A percentile compares a stretch with the other conserved stretches of the same genome.
phyloP scores from a whole-genome alignment of 331 rosid genomes.

The Acacia pycnantha region DNA sequence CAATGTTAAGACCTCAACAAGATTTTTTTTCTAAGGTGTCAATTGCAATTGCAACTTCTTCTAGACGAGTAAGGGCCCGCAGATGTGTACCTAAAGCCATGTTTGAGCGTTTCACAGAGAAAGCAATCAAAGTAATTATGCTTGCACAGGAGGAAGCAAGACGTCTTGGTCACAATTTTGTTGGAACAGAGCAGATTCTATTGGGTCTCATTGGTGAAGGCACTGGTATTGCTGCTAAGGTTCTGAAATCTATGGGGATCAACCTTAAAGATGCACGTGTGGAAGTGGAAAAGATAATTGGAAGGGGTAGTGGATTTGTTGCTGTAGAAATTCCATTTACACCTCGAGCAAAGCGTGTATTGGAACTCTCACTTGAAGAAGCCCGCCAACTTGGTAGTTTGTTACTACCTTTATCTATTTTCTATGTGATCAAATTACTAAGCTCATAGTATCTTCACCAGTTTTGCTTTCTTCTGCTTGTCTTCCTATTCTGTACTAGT shows the following conservation, averaged over 20 bases:
- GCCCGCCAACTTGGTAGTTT: conserved; percentile 92
- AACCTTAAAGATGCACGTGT: conserved; percentile 93
- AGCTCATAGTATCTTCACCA: neutral
- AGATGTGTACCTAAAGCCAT: conserved; percentile 78
- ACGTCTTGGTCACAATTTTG: conserved; percentile 94
- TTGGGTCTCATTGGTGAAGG: conserved; percentile 98
- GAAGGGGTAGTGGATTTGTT: conserved; percentile 95
- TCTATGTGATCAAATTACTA: neutral
- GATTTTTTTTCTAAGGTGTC: conserved; percentile 52
- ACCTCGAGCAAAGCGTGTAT: conserved; percentile 93
- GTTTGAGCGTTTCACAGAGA: conserved; percentile 98
- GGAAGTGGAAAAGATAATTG: conserved; percentile 97
- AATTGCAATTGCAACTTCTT: conserved; percentile 36
- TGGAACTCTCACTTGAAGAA: conserved; percentile 95
- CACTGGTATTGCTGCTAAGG: conserved; percentile 98
- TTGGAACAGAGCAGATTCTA: conserved; percentile 94
- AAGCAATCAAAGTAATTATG: conserved; percentile 95
- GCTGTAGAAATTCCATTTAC: conserved; percentile 97
- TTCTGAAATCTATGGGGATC: conserved; percentile 90
- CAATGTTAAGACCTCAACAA: conserved; percentile 45
- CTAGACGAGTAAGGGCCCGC: conserved; percentile 51
- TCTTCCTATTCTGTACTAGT: neutral
- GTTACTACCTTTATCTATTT: neutral
- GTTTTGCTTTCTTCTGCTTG: neutral
- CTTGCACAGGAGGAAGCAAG: conserved; percentile 98